Percentiles rank a stretch among this genome's conserved stretches.
Evolutionary conservation across 257 asterid genomes (phyloP).

Genomic region (Anisodus acutangulus): DNA sequence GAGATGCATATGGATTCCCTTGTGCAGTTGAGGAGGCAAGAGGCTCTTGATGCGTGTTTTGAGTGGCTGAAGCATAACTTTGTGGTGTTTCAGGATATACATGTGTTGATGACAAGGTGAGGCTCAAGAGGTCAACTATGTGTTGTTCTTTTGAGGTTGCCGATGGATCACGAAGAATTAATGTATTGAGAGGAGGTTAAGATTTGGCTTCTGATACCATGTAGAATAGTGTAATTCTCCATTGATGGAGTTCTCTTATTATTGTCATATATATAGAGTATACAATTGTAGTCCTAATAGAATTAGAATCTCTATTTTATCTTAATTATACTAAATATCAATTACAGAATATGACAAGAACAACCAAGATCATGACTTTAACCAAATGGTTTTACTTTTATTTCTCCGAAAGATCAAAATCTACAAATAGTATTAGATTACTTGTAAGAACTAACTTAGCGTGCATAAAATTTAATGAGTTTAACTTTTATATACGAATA

Average conservation of each 20-base stretch:
- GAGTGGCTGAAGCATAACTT: conserved; percentile 35
- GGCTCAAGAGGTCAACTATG: conserved; percentile 73
- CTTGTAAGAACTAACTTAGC: conserved; percentile 47
- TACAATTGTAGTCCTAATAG: too few relatives aligned
- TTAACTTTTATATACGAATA: background rate
- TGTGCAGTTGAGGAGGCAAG: conserved; percentile 43
- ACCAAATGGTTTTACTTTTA: conserved; percentile 7
- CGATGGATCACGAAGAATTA: conserved; percentile 55
- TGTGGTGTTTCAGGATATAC: conserved; percentile 51
- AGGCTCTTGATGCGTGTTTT: conserved; percentile 41
- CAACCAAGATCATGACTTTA: conserved; percentile 37
- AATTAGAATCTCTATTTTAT: too few relatives aligned
- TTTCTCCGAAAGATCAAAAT: background rate
- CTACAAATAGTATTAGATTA: background rate
- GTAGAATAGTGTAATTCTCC: too few relatives aligned
- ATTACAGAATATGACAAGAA: conserved; percentile 15
- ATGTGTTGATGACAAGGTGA: conserved; percentile 58
- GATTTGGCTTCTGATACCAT: too few relatives aligned
- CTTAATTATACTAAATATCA: too few relatives aligned
- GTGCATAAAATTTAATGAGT: background rate
- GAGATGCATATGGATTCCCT: conserved; percentile 45
- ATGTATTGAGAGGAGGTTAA: conserved; percentile 45
- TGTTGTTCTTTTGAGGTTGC: conserved; percentile 62
- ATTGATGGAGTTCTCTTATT: too few relatives aligned
- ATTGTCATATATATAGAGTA: too few relatives aligned